A percentile compares a stretch with the other conserved stretches of the same genome.
Conservation (phyloP, 2,329 filamentous ascomycete genomes). For the Penicillium brevicompactum region DNA sequence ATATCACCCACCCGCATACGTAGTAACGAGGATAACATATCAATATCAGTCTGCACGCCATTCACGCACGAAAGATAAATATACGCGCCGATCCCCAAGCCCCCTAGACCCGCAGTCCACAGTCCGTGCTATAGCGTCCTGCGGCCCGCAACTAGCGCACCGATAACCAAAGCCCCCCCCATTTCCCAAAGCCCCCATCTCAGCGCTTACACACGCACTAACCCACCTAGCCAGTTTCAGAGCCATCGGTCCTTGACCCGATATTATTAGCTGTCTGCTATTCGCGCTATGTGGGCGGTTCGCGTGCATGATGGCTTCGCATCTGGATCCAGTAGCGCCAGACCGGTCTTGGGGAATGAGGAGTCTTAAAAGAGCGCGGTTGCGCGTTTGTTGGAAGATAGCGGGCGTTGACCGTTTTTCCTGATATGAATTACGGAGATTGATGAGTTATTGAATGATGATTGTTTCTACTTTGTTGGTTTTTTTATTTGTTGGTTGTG, state of each 20-base stretch:
- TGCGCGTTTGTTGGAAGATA: not conserved
- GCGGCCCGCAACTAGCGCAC: conserved; percentile 16
- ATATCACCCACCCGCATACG: no score
- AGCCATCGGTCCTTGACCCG: not conserved
- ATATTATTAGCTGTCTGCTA: conserved; percentile 1
- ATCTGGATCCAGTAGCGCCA: no score
- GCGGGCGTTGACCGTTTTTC: not conserved
- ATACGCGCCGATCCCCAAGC: not conserved
- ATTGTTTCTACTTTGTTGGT: conserved; percentile 8
- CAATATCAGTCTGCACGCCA: not conserved
- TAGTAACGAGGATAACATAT: not conserved
- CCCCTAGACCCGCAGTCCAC: conserved; percentile 10
- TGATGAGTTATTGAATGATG: conserved; percentile 2
- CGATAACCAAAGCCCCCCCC: not conserved
- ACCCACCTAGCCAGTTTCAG: conserved; percentile 12
- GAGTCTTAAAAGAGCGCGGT: not conserved
- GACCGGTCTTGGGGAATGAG: not conserved
- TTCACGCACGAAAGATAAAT: not conserved
- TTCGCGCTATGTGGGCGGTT: not conserved
- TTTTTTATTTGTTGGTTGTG: conserved; percentile 22
- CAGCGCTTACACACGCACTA: conserved; percentile 18
- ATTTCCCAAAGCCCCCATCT: not conserved
- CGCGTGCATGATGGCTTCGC: not conserved
- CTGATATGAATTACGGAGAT: not conserved
- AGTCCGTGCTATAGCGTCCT: conserved; percentile 4